phyloP scores from a whole-genome alignment of 2,329 filamentous ascomycete species.

The Alternaria ventricosa region DNA sequence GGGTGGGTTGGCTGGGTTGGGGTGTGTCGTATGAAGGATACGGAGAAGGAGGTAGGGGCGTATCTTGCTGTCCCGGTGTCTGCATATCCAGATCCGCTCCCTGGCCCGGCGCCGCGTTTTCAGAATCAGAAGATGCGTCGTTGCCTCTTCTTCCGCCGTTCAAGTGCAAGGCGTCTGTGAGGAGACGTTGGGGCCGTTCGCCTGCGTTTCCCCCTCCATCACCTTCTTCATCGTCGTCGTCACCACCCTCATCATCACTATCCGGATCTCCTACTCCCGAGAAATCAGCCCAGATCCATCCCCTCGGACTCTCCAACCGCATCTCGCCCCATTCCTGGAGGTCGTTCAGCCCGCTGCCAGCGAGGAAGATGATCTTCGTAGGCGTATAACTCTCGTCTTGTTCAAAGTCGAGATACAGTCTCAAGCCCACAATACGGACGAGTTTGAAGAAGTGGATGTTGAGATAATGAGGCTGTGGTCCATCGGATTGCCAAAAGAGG shows the following conservation, averaged over 20 bases:
- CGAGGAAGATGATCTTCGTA: conserved; percentile 86
- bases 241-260: conserved; percentile 27
- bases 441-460: conserved; percentile 87
- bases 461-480: conserved; percentile 80
- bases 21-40: not conserved
- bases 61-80: conserved; percentile 6
- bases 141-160: not conserved
- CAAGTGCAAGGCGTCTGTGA: not conserved
- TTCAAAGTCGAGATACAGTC: conserved; percentile 89
- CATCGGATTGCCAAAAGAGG: conserved; percentile 86
- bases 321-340: conserved; percentile 86
- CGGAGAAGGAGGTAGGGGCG: not conserved
- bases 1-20: not conserved
- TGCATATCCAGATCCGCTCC: conserved; percentile 1
- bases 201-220: conserved; percentile 24
- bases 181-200: not conserved
- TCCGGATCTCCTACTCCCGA: conserved; percentile 62
- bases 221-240: conserved; percentile 23
- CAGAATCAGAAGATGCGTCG: conserved; percentile 22
- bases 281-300: conserved; percentile 88
- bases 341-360: conserved; percentile 90
- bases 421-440: conserved; percentile 76
- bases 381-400: conserved; percentile 97
- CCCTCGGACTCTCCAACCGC: conserved; percentile 77
- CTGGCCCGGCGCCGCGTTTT: conserved; percentile 19